A percentile compares a stretch with the other conserved stretches of the same genome.
phyloP scores from a whole-genome alignment of 345 rosid species.

The Stellera chamaejasme region DNA sequence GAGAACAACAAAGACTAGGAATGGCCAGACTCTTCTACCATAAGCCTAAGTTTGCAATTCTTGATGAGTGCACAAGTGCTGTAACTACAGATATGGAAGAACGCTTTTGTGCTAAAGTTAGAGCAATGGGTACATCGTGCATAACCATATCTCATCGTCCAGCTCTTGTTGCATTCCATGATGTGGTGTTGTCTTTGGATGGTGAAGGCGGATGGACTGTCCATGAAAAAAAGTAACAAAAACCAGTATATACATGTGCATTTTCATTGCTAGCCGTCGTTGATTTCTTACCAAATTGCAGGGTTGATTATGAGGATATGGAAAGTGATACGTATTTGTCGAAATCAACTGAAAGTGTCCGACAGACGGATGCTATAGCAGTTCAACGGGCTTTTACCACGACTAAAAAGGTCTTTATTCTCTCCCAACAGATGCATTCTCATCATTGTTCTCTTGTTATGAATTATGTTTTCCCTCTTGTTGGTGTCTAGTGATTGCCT shows the following conservation, averaged over 20 bases:
- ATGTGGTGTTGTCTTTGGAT: slow-evolving; percentile 83
- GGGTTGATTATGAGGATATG: slow-evolving; percentile 48
- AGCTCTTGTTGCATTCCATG: slow-evolving; percentile 96
- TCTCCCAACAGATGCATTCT: background rate
- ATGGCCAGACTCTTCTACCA: slow-evolving; percentile 98
- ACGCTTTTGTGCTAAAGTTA: slow-evolving; percentile 91
- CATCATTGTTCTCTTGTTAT: background rate
- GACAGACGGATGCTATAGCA: slow-evolving; percentile 76
- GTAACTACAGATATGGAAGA: slow-evolving; percentile 99
- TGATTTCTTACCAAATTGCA: slow-evolving; percentile 25
- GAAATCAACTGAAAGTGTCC: slow-evolving; percentile 46
- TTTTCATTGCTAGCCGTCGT: slow-evolving; percentile 5
- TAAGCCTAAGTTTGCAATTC: slow-evolving; percentile 99
- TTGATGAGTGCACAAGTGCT: slow-evolving; percentile 99
- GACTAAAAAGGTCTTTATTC: slow-evolving; percentile 42
- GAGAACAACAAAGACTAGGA: slow-evolving; percentile 98
- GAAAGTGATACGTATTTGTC: slow-evolving; percentile 35
- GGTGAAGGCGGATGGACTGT: slow-evolving; percentile 98
- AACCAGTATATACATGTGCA: slow-evolving; percentile 7
- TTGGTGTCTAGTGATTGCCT: slow-evolving; percentile 11
- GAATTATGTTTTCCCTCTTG: slow-evolving; percentile 7
- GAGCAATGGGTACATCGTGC: slow-evolving; percentile 99
- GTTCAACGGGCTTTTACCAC: slow-evolving; percentile 88
- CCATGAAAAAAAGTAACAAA: slow-evolving; percentile 63
- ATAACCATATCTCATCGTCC: slow-evolving; percentile 99